phyloP scores from a whole-genome alignment of 331 rosid species.

The Pyrus hybrid region DNA sequence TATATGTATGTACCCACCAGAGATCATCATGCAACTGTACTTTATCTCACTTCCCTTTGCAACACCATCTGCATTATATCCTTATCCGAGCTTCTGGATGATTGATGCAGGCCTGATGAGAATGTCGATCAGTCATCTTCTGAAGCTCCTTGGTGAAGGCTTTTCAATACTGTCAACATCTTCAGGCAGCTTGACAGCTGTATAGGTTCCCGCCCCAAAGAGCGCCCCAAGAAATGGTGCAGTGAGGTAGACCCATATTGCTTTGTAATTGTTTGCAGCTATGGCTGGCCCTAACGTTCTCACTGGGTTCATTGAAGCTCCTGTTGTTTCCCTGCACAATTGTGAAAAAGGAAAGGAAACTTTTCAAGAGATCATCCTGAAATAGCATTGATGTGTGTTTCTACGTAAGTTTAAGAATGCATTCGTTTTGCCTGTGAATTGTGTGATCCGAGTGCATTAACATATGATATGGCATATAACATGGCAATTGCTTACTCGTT shows the following conservation, averaged over 20 bases:
- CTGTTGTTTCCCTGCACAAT: constrained; percentile 53
- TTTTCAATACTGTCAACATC: constrained; percentile 27
- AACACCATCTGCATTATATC: neutral
- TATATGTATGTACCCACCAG: neutral
- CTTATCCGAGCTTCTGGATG: constrained; percentile 3
- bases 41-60: neutral
- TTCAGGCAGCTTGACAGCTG: constrained; percentile 62
- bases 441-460: neutral
- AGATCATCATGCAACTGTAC: neutral
- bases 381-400: neutral
- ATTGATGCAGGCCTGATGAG: constrained; percentile 5
- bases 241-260: constrained; percentile 72
- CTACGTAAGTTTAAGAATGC: neutral
- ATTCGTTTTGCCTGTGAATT: neutral
- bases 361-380: neutral
- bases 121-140: constrained; percentile 29
- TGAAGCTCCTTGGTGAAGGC: constrained; percentile 47
- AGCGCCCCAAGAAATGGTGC: constrained; percentile 88
- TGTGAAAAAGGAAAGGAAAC: neutral
- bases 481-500: no score
- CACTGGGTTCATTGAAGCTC: constrained; percentile 90
- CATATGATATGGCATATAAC: no score
- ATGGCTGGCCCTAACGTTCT: constrained; percentile 91
- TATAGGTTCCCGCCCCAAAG: constrained; percentile 67
- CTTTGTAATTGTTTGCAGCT: constrained; percentile 69